Conservation (phyloP, 2,329 filamentous ascomycete genomes). For the Fusarium torulosum region DNA sequence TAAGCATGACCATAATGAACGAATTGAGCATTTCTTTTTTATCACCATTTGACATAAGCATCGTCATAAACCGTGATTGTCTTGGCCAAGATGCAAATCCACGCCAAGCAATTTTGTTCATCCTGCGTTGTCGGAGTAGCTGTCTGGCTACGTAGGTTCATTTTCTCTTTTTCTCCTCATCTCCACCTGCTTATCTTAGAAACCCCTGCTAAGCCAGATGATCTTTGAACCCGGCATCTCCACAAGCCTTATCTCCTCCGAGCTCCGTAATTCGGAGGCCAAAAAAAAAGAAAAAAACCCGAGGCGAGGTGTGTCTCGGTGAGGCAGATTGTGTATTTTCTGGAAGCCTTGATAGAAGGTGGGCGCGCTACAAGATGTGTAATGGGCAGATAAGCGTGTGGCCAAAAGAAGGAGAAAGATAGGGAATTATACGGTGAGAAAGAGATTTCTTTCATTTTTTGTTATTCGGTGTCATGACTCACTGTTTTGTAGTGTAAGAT, state of each 20-base stretch:
- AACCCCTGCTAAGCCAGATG: slow-evolving; percentile 12
- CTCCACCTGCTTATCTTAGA: slow-evolving; percentile 32
- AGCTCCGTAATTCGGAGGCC: slow-evolving; percentile 31
- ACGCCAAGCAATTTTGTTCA: neutral
- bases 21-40: slow-evolving; percentile 22
- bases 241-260: slow-evolving; percentile 28
- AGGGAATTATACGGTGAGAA: slow-evolving; percentile 20
- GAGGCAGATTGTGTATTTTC: slow-evolving; percentile 23
- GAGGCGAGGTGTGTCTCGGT: slow-evolving; percentile 24
- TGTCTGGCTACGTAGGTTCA: slow-evolving; percentile 12
- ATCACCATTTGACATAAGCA: neutral
- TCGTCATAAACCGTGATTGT: neutral
- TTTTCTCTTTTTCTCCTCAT: slow-evolving; percentile 16
- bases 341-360: slow-evolving; percentile 34
- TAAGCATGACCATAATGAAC: slow-evolving; percentile 34
- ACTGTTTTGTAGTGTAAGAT: neutral
- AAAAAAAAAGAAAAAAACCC: neutral
- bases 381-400: slow-evolving; percentile 2
- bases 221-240: slow-evolving; percentile 6
- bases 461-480: slow-evolving; percentile 5
- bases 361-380: neutral
- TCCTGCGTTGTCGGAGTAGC: slow-evolving; percentile 27
- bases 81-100: slow-evolving; percentile 15
- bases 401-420: neutral
- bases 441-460: slow-evolving; percentile 8